Percentiles rank a stretch among this genome's conserved stretches.
These are phyloP conservation scores for Syzygium jambos DNA, from an alignment of 345 rosid genomes.

Conservation along the genomic window DNA sequence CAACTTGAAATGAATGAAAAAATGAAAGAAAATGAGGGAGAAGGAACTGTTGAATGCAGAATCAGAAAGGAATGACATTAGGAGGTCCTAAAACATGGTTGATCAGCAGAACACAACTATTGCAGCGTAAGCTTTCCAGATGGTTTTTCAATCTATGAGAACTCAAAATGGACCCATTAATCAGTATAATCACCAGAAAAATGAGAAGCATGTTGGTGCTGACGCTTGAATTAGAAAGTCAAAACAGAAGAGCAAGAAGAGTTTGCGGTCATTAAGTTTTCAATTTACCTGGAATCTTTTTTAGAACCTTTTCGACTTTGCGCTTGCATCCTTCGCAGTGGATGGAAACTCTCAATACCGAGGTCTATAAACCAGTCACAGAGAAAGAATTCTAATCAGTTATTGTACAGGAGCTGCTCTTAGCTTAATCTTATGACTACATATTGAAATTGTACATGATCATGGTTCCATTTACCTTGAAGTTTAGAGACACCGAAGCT, in stretches of 20 bases:
- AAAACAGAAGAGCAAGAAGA: neutral
- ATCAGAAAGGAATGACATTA: neutral
- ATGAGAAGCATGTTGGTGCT: neutral
- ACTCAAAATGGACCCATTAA: neutral
- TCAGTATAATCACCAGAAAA: neutral
- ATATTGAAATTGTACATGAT: neutral
- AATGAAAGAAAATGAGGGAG: neutral
- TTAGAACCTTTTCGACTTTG: slow-evolving; percentile 8
- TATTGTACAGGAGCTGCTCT: neutral
- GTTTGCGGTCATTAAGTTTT: neutral
- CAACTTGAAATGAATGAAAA: neutral
- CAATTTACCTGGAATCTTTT: neutral
- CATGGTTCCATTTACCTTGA: neutral
- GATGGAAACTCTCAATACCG: slow-evolving; percentile 9
- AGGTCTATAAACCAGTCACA: neutral
- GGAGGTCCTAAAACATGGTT: neutral
- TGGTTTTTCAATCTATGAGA: neutral
- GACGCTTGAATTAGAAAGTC: neutral
- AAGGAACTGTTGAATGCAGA: neutral
- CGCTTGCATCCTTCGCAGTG: slow-evolving; percentile 17
- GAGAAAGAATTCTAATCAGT: neutral
- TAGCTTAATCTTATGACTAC: neutral
- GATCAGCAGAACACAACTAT: neutral
- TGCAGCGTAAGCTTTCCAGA: neutral
- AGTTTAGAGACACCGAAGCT: neutral